Evolutionary conservation across 345 rosid species (phyloP).

Genomic region (Clausena lansium): DNA sequence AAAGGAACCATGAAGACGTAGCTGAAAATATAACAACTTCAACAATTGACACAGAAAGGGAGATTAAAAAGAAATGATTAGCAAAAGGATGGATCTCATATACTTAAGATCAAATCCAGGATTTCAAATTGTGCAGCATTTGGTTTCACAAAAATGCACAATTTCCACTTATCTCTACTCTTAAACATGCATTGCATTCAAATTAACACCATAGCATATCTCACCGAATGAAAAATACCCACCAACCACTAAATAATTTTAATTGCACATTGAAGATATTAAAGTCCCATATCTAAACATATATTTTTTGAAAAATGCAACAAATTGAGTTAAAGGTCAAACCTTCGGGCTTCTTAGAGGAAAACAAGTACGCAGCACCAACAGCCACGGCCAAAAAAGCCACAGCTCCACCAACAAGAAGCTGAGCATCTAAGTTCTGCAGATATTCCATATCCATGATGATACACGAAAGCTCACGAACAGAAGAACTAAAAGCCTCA

Average conservation of each 20-base stretch:
- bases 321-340: slow-evolving; percentile 15
- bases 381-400: slow-evolving; percentile 62
- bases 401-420: slow-evolving; percentile 67
- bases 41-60: background rate
- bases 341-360: slow-evolving; percentile 77
- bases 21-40: background rate
- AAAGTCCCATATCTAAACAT: background rate
- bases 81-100: background rate
- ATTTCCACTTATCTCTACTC: background rate
- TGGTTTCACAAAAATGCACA: background rate
- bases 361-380: slow-evolving; percentile 58
- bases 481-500: background rate
- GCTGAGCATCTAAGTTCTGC: slow-evolving; percentile 63
- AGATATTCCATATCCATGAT: slow-evolving; percentile 63
- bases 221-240: background rate
- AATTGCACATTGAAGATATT: background rate
- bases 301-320: background rate
- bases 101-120: background rate
- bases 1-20: background rate
- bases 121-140: background rate
- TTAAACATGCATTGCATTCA: background rate
- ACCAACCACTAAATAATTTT: background rate
- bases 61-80: background rate
- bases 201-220: background rate
- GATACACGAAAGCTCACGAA: background rate